Conservation (phyloP, 805 yeast species). For the Priceomyces fermenticarens region DNA sequence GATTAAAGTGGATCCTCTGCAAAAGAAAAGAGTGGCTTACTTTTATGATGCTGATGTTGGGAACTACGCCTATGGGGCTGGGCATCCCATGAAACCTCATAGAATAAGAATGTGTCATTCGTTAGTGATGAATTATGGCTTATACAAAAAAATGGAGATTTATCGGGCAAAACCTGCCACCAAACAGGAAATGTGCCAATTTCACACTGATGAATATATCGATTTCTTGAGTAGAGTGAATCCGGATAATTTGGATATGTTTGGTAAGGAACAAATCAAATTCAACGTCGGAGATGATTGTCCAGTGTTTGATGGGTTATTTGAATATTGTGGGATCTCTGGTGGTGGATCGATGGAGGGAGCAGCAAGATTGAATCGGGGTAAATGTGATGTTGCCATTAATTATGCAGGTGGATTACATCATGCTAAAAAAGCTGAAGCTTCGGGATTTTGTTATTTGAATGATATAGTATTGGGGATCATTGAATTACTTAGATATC, state of each 20-base stretch:
- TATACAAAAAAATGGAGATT: constrained; percentile 95
- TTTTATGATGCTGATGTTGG: constrained; percentile 79
- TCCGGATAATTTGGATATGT: constrained; percentile 86
- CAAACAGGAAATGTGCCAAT: constrained; percentile 96
- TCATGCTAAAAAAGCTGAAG: constrained; percentile 96
- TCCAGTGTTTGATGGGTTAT: constrained; percentile 93
- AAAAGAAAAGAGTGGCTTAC: constrained; percentile 43
- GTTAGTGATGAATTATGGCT: constrained; percentile 92
- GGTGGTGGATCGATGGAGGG: constrained; percentile 97
- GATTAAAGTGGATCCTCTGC: constrained; percentile 37
- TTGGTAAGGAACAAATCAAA: constrained; percentile 82
- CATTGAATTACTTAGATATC: constrained; percentile 79
- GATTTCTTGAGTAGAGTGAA: constrained; percentile 88
- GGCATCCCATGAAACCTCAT: constrained; percentile 99
- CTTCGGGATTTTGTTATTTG: constrained; percentile 93
- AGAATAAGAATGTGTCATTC: constrained; percentile 98
- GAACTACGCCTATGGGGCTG: constrained; percentile 96
- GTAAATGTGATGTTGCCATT: constrained; percentile 90
- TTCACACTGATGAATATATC: constrained; percentile 96
- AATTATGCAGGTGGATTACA: constrained; percentile 98
- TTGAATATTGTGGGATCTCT: constrained; percentile 83
- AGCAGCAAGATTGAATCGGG: constrained; percentile 80
- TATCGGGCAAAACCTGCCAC: constrained; percentile 98
- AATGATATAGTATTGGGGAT: constrained; percentile 93
- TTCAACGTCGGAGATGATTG: constrained; percentile 97